Base-by-base conservation (phyloP, 306 rosid species). In the Hippophae rhamnoides region DNA sequence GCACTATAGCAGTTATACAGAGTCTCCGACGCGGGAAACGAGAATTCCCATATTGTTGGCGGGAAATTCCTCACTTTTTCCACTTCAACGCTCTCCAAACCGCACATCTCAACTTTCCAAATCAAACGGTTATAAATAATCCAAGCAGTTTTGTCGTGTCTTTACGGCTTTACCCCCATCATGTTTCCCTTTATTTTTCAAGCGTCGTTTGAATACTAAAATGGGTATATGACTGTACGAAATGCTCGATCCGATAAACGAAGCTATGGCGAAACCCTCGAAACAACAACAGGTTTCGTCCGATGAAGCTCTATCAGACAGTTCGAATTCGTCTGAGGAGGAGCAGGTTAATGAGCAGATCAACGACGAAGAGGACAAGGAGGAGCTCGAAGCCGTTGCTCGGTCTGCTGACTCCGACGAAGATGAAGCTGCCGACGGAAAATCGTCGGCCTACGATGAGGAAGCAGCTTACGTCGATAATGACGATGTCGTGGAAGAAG, bases 361-460 rank as follows among this genome's bases (percentile, higher is more conserved):
- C 84, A 77, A 77, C 65, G 95, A 87, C 1, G 89, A 81, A 48
- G 97, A 81, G 6, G 98, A 92, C 60, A 89, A 85, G 6, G 96
- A 92, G 64, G 99, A 92, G 75, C 79, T 92, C 56, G 82, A 92
- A 56, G 96, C 87, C 38, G 96, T 92, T 2, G 93, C 95, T 76
- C 89, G 95, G 73, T 71, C 95, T 38, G 88, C 89, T 41, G 83
- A 62, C 76, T 82, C 89, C 48, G 90, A 78, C 5, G 96, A 81
- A 3, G 83, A 44, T 8, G 38, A 31, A 31, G 79, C 66, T 13
- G 76, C 57, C 8, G 84, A 53, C 5, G 77, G 70, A 2, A 73
- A 63, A 59, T 58, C 52, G 5, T 69, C 75, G 0, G 74, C 42
- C 3, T 78, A 65, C 6, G 86, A 79, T 6, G 86, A 79, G 5